Evolutionary conservation across 2,329 filamentous ascomycete species (phyloP).

Genomic region (Calonectria pauciramosa): DNA sequence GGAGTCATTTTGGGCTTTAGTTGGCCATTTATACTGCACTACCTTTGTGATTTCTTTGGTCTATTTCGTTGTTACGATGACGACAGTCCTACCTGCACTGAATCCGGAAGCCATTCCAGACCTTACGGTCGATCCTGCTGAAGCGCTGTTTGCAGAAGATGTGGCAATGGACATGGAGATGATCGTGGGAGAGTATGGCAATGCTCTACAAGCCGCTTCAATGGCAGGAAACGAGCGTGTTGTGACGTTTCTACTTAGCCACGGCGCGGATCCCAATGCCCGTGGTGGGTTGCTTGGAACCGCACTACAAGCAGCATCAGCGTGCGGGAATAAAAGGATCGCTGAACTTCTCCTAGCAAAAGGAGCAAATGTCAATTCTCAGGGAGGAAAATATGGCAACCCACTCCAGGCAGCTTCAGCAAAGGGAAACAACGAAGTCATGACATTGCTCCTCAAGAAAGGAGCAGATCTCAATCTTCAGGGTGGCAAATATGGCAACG

Average conservation of each 20-base stretch:
- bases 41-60: too few species aligned
- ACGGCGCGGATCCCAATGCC: neutral
- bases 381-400: neutral
- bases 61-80: too few species aligned
- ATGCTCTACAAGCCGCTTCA: neutral
- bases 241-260: neutral
- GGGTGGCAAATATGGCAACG: neutral
- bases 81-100: too few species aligned
- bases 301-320: neutral
- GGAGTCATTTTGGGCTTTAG: too few species aligned
- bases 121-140: neutral
- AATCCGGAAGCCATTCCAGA: too few species aligned
- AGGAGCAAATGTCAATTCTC: neutral
- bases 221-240: neutral
- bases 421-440: neutral
- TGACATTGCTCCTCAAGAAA: neutral
- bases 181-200: neutral
- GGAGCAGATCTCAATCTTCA: neutral
- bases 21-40: too few species aligned
- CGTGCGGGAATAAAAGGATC: neutral
- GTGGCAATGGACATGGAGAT: neutral
- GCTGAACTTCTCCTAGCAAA: neutral
- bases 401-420: neutral
- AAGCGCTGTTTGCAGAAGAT: neutral
- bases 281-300: neutral